Conservation (phyloP, 148 eudicot genomes). For the Rhododendron ovatum region DNA sequence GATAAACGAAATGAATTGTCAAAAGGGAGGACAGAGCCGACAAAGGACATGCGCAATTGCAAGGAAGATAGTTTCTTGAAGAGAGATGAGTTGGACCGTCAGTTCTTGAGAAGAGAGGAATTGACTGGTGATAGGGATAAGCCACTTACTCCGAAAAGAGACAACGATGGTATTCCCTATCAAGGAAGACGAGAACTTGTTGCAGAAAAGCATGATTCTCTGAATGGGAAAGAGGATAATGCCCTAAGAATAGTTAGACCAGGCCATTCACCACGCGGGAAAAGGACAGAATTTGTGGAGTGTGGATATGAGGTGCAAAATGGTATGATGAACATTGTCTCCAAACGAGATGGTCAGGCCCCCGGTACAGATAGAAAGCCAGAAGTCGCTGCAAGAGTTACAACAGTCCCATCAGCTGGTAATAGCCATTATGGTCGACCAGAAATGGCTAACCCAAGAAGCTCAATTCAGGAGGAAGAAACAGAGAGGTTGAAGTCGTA, state of each 20-base stretch:
- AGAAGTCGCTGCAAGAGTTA: slow-evolving; percentile 14
- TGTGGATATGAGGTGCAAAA: slow-evolving; percentile 19
- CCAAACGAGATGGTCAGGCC: slow-evolving; percentile 17
- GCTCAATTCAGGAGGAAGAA: slow-evolving; percentile 32
- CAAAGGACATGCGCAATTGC: slow-evolving; percentile 16
- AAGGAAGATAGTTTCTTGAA: slow-evolving; percentile 20
- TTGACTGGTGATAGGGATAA: slow-evolving; percentile 17
- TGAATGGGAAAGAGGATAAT: slow-evolving; percentile 22
- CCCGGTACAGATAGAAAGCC: slow-evolving; percentile 24
- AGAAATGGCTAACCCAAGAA: slow-evolving; percentile 18
- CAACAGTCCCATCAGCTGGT: slow-evolving; percentile 19
- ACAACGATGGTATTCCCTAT: slow-evolving; percentile 22
- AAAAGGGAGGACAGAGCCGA: slow-evolving; percentile 28
- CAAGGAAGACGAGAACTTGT: slow-evolving; percentile 24
- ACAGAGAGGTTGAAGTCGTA: slow-evolving; percentile 37
- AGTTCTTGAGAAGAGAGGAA: slow-evolving; percentile 24
- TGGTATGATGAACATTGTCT: slow-evolving; percentile 12
- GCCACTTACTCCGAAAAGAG: slow-evolving; percentile 28
- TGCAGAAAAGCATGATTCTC: slow-evolving; percentile 19
- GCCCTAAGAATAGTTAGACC: slow-evolving; percentile 23
- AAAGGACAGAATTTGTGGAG: slow-evolving; percentile 27
- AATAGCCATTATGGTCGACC: slow-evolving; percentile 19
- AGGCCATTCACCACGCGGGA: slow-evolving; percentile 34
- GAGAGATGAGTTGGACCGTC: slow-evolving; percentile 32
- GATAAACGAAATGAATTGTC: slow-evolving; percentile 23